These are phyloP conservation scores for maize (Zea mays) DNA, from an alignment of 176 grass and related monocot genomes.

Conservation along the genomic window DNA sequence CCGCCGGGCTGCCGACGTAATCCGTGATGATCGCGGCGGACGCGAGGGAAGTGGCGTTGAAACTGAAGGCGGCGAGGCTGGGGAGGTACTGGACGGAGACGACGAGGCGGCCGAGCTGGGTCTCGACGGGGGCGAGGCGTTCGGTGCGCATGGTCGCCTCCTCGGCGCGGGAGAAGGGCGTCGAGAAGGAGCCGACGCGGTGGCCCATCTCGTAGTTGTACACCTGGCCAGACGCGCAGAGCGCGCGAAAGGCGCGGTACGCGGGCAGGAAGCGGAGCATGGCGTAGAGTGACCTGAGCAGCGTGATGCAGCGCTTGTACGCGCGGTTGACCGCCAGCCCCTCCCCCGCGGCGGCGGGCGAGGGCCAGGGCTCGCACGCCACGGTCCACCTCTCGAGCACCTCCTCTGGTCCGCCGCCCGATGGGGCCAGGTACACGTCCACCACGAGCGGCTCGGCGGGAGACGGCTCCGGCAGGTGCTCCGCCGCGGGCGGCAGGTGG, in stretches of 20 bases:
- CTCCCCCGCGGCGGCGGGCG: slow-evolving; percentile 30
- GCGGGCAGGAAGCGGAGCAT: slow-evolving; percentile 76
- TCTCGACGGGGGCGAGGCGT: slow-evolving; percentile 66
- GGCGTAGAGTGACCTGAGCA: slow-evolving; percentile 71
- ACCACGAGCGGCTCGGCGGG: slow-evolving; percentile 55
- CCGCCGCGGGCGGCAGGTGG: slow-evolving; percentile 45
- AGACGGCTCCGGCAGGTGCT: slow-evolving; percentile 45
- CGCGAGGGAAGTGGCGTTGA: slow-evolving; percentile 61
- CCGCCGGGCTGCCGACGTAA: slow-evolving; percentile 77
- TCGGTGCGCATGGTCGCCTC: slow-evolving; percentile 57
- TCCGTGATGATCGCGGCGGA: slow-evolving; percentile 70
- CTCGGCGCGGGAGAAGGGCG: slow-evolving; percentile 75
- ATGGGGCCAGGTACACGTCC: slow-evolving; percentile 56
- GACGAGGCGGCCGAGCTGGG: slow-evolving; percentile 71
- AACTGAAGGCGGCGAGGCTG: slow-evolving; percentile 63
- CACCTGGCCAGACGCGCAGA: slow-evolving; percentile 61
- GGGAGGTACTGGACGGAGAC: slow-evolving; percentile 80
- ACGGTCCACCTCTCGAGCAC: slow-evolving; percentile 72
- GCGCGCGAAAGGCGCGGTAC: slow-evolving; percentile 64
- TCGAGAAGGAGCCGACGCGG: slow-evolving; percentile 72
- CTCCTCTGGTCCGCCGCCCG: slow-evolving; percentile 31
- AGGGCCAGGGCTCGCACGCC: slow-evolving; percentile 60
- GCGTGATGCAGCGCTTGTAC: slow-evolving; percentile 81
- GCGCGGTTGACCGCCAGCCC: slow-evolving; percentile 61
- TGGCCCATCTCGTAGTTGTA: slow-evolving; percentile 83